Conservation (phyloP, 2,329 filamentous ascomycete species). For the Magnaporthiopsis incrustans region DNA sequence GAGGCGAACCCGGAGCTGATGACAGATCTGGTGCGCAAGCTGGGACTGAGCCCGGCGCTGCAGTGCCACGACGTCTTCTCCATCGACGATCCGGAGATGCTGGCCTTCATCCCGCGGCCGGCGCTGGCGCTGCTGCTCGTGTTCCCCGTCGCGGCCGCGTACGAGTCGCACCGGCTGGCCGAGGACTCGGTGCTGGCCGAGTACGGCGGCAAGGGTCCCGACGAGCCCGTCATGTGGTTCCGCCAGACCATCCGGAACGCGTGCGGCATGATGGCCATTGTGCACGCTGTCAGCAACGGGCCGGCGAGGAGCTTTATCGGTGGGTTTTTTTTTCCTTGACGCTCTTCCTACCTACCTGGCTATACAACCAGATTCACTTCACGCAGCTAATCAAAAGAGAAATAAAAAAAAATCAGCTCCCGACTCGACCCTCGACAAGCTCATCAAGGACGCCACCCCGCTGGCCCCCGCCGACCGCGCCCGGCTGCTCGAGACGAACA, state of each 20-base stretch:
- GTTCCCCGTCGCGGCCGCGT: slow-evolving; percentile 73
- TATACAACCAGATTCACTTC: no score
- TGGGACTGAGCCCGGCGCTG: slow-evolving; percentile 72
- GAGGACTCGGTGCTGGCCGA: slow-evolving; percentile 60
- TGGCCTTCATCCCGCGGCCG: slow-evolving; percentile 81
- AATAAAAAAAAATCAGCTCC: neutral
- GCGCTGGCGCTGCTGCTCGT: slow-evolving; percentile 84
- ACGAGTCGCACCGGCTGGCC: slow-evolving; percentile 65
- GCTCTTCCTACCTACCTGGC: neutral
- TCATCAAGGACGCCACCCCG: slow-evolving; percentile 64
- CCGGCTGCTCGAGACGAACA: slow-evolving; percentile 66
- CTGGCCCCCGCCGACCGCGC: slow-evolving; percentile 60
- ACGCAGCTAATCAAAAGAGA: no score
- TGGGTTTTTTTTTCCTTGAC: slow-evolving; percentile 19
- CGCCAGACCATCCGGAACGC: slow-evolving; percentile 91
- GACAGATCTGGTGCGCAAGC: slow-evolving; percentile 70
- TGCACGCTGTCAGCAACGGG: slow-evolving; percentile 79
- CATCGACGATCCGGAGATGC: slow-evolving; percentile 75
- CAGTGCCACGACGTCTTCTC: slow-evolving; percentile 88
- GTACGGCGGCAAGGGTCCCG: slow-evolving; percentile 59
- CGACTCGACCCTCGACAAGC: slow-evolving; percentile 49
- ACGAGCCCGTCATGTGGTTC: slow-evolving; percentile 85
- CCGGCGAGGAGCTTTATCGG: slow-evolving; percentile 55
- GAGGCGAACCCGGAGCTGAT: slow-evolving; percentile 83
- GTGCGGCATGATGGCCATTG: slow-evolving; percentile 80